Conservation (phyloP, 2,329 filamentous ascomycete genomes). For the Thelonectria olida region DNA sequence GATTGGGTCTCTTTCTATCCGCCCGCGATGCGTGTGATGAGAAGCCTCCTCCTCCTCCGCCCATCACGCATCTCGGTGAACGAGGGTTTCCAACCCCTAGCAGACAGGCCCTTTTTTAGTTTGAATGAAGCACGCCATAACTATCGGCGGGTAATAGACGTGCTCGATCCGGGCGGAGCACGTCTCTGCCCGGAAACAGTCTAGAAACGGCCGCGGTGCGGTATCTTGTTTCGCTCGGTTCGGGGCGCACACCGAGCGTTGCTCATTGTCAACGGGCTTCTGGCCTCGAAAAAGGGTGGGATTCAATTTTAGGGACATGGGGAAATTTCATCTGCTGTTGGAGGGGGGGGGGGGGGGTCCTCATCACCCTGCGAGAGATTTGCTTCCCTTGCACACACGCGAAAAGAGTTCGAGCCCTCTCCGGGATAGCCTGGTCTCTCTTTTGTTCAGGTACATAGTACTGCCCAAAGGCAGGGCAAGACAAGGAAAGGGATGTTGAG, state of each 20-base stretch:
- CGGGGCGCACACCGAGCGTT: slow-evolving; percentile 4
- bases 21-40: neutral
- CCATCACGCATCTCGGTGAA: neutral
- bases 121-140: slow-evolving; percentile 26
- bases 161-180: slow-evolving; percentile 36
- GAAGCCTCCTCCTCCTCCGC: neutral
- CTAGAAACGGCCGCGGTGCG: slow-evolving; percentile 18
- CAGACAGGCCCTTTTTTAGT: no score
- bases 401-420: neutral
- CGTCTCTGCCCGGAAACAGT: slow-evolving; percentile 25
- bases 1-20: neutral
- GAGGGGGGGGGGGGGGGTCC: no score
- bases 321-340: no score
- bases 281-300: no score
- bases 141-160: slow-evolving; percentile 34
- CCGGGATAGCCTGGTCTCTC: neutral
- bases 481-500: neutral
- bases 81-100: no score
- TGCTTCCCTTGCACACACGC: neutral
- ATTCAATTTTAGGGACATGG: no score
- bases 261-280: no score
- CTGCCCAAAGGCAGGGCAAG: no score
- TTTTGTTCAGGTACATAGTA: neutral
- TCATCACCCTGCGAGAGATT: neutral
- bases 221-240: slow-evolving; percentile 18